Base-by-base conservation (phyloP, 139 green algal genomes). In the Chlamydomonas sp. region DNA sequence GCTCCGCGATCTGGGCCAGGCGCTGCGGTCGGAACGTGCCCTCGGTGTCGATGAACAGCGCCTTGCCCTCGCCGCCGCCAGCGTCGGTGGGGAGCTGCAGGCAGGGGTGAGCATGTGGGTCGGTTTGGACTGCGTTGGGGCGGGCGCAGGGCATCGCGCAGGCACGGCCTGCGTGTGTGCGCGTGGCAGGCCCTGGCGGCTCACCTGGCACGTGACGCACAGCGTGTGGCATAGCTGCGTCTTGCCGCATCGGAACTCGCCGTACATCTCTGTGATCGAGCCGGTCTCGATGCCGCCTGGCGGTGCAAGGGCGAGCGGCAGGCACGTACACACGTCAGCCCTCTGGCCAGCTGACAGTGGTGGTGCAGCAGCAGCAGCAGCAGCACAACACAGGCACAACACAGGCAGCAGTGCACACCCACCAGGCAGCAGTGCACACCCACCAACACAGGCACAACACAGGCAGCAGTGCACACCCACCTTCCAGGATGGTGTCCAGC, bases 211-310 rank as follows among this genome's bases (percentile, higher is more conserved):
- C 36, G 62, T 69, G 6, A 99, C 93, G 66, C 89, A 96, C 2
- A 99, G 82, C 1, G 94, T 99, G 74, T 99, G 95, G 72, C 90
- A 97, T 26, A 99, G 74, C 79, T 99, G 95, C 8, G 95, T 99
- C 74, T 99, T 99, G 33, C 95, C 95, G 30, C 82, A 86, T 33
- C 95, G 79, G 75, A 87, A 97, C 84, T 98, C 93, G 5, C 95
- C 95, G 71, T 98, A 99, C 24, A 99, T 83, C 72, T 99, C 95
- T 3, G 95, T 99, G 38, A 99, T 96, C 2, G 88, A 95, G 0
- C 95, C 95, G 2, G 92, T 96, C 85, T 99, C 95, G 35, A 99
- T 84, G 5, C 95, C 95, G 33, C 95, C 91, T 93, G 79, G 22
- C 2, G 28, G 4, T 54, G 43, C 13, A 54, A 54, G 20, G 43